Base-by-base conservation (phyloP, 2,329 filamentous ascomycete species). In the Colletotrichum somersetense region DNA sequence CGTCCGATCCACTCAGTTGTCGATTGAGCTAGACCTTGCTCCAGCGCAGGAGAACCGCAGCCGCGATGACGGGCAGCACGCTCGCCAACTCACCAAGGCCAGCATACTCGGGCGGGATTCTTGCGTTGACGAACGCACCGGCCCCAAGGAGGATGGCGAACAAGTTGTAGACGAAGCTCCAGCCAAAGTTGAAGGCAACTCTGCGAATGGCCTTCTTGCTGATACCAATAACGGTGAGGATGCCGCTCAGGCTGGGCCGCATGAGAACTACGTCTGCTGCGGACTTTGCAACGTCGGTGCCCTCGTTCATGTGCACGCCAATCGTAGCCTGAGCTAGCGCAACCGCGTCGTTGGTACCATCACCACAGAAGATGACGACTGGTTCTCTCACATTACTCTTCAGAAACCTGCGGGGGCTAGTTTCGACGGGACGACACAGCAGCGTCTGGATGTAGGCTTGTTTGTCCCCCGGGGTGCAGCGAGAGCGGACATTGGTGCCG, bases 271-370 rank as follows among this genome's bases (percentile, higher is more conserved):
- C 89, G 75, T 95, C 92, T 0, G 93, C 91, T 0, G 91, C 91
- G 2, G 84, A 86, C 66, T 88, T 84, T 0, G 93, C 91, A 1
- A 95, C 85, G 68, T 94, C 92, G 1, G 86, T 89, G 5, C 85
- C 85, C 55, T 81, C 79, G 71, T 87, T 88, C 78, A 96, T 88
- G 74, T 93, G 91, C 0, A 95, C 84, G 38, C 93, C 93, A 38
- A 96, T 87, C 7, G 87, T 88, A 1, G 93, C 92, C 77, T 91
- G 88, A 0, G 92, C 89, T 2, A 96, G 85, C 0, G 93, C 93
- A 3, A 89, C 85, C 0, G 93, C 91, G 77, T 96, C 93, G 78
- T 96, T 96, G 18, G 92, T 94, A 1, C 93, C 93, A 75, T 96
- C 93, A 44, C 93, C 93, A 62, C 89, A 87, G 79, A 96, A 95